Evolutionary conservation across 208 protist species (phyloP).

Genomic region (Leishmania mexicana): DNA sequence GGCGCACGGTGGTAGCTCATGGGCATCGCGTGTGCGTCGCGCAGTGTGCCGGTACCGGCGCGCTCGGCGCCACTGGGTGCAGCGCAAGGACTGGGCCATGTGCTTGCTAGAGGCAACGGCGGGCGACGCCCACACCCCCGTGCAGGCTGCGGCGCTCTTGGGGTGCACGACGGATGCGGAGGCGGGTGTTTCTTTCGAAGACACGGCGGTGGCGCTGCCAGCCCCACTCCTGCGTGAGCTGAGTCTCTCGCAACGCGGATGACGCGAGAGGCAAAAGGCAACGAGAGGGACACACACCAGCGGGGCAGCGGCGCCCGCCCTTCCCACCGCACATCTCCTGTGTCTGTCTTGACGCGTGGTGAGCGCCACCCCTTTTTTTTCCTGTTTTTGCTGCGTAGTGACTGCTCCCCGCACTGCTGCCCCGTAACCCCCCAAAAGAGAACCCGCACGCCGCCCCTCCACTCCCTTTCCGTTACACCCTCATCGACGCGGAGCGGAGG

Average conservation of each 20-base stretch:
- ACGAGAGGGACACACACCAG: no score
- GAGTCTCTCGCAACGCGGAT: slow-evolving; percentile 4
- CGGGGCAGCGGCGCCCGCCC: neutral
- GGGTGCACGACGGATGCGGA: slow-evolving; percentile 70
- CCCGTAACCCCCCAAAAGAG: neutral
- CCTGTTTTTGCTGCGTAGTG: neutral
- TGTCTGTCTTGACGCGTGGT: no score
- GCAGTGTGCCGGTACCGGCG: slow-evolving; percentile 48
- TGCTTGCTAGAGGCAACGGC: slow-evolving; percentile 67
- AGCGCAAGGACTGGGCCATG: slow-evolving; percentile 68
- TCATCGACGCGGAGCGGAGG: neutral
- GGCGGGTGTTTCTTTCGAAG: slow-evolving; percentile 49
- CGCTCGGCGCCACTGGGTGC: slow-evolving; percentile 62
- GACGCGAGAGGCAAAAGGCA: neutral
- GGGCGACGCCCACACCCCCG: slow-evolving; percentile 48
- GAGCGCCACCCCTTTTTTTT: neutral
- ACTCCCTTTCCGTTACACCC: neutral
- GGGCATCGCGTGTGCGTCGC: slow-evolving; percentile 8
- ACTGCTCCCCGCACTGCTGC: neutral
- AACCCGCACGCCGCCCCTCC: no score
- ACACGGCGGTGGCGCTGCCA: slow-evolving; percentile 55
- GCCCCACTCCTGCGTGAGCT: slow-evolving; percentile 11
- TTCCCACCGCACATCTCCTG: neutral
- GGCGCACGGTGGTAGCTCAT: neutral
- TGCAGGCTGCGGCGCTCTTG: slow-evolving; percentile 54